Conservation (phyloP, 2,329 filamentous ascomycete species). For the Pestalotiopsis sp. region DNA sequence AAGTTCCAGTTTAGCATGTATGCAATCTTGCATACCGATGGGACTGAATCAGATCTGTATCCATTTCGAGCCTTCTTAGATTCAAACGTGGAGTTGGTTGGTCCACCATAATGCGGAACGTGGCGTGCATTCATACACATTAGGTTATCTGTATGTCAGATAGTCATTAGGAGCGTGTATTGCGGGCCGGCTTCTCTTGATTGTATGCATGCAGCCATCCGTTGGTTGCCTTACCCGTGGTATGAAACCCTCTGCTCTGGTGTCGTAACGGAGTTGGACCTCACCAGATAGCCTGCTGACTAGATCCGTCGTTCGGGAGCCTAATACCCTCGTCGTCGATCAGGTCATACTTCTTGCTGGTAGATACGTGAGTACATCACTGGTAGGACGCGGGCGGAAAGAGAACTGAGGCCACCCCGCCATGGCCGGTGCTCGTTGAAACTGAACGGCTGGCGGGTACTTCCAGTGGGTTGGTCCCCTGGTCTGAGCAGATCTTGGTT, state of each 20-base stretch:
- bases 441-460: neutral
- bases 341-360: neutral
- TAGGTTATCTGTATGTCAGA: neutral
- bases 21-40: neutral
- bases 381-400: neutral
- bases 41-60: neutral
- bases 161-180: neutral
- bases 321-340: neutral
- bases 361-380: neutral
- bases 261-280: neutral
- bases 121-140: neutral
- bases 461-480: neutral
- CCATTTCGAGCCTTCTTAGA: neutral
- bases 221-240: neutral
- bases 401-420: neutral
- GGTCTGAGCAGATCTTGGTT: conserved; percentile 2
- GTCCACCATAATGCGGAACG: neutral
- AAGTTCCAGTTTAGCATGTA: neutral
- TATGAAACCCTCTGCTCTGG: neutral
- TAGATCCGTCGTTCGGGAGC: neutral
- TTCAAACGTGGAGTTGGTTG: neutral
- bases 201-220: neutral
- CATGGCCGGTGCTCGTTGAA: neutral
- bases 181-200: neutral
- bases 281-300: neutral